Percentiles rank a stretch among this genome's conserved stretches.
Conservation (phyloP, 495 filamentous ascomycete genomes). For the Penicillium malachiteum region DNA sequence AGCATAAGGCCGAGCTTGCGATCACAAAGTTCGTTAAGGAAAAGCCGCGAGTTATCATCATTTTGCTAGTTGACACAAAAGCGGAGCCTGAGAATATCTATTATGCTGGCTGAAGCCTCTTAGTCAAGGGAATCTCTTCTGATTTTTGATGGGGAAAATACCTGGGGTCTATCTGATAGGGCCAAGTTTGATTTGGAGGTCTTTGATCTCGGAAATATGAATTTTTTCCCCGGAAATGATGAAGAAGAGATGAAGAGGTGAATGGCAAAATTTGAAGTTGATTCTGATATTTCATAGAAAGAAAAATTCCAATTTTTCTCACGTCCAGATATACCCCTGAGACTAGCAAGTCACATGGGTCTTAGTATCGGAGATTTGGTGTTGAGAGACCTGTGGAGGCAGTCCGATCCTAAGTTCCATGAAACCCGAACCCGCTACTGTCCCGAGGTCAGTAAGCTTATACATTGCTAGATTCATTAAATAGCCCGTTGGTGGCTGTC, state of each 20-base stretch:
- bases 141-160: neutral
- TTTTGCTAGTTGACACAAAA: conserved; percentile 20
- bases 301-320: neutral
- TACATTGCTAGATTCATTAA: neutral
- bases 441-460: neutral
- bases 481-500: neutral
- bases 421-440: neutral
- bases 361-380: neutral
- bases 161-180: neutral
- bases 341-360: neutral
- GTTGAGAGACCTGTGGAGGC: neutral
- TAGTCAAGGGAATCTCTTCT: neutral
- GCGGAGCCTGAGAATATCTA: conserved; percentile 11
- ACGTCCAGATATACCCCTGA: neutral
- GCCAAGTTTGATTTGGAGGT: neutral
- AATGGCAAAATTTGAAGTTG: neutral
- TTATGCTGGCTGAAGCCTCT: neutral
- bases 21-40: conserved; percentile 62
- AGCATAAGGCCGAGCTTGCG: conserved; percentile 57
- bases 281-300: neutral
- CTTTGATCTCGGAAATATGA: neutral
- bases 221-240: neutral
- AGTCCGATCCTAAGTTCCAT: neutral
- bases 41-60: conserved; percentile 56
- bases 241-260: too few relatives aligned